phyloP scores from a whole-genome alignment of 495 filamentous ascomycete genomes.

The Lasiosphaeria miniovina region DNA sequence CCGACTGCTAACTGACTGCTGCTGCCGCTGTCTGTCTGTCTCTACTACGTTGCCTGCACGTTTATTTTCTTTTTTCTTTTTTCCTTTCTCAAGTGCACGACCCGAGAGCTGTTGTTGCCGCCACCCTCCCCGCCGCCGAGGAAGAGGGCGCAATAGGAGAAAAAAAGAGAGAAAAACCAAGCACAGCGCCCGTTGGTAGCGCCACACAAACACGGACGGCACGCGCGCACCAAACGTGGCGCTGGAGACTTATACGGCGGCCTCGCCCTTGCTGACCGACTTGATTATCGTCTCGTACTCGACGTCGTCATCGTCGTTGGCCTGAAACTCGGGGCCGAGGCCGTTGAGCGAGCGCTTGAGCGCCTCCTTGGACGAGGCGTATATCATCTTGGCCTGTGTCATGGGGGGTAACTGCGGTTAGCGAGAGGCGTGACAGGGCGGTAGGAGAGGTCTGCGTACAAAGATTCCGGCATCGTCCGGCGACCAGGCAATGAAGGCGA shows the following conservation, averaged over 20 bases:
- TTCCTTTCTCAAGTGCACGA: too few relatives aligned
- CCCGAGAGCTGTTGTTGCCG: not conserved
- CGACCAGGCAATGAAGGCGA: constrained; percentile 92
- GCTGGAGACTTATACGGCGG: constrained; percentile 18
- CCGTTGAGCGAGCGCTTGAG: constrained; percentile 85
- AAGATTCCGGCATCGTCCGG: constrained; percentile 78
- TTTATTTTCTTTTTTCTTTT: too few relatives aligned
- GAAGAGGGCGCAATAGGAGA: not conserved
- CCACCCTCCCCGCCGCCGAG: not conserved
- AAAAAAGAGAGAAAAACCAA: constrained; percentile 1
- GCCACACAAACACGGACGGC: not conserved
- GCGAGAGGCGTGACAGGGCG: not conserved
- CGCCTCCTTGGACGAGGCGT: constrained; percentile 91
- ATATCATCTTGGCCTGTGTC: constrained; percentile 82
- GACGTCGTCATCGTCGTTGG: constrained; percentile 87
- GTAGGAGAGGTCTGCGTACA: constrained; percentile 53
- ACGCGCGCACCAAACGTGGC: too few relatives aligned
- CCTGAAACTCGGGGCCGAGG: constrained; percentile 79
- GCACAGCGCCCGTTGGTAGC: not conserved
- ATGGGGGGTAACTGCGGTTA: not conserved
- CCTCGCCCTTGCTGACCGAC: constrained; percentile 74
- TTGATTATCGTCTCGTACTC: constrained; percentile 76
- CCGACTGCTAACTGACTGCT: too few relatives aligned
- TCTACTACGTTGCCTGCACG: too few relatives aligned
- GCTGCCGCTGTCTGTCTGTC: too few relatives aligned